Evolutionary conservation across 2,329 filamentous ascomycete species (phyloP).

Genomic region (Monilinia laxa): DNA sequence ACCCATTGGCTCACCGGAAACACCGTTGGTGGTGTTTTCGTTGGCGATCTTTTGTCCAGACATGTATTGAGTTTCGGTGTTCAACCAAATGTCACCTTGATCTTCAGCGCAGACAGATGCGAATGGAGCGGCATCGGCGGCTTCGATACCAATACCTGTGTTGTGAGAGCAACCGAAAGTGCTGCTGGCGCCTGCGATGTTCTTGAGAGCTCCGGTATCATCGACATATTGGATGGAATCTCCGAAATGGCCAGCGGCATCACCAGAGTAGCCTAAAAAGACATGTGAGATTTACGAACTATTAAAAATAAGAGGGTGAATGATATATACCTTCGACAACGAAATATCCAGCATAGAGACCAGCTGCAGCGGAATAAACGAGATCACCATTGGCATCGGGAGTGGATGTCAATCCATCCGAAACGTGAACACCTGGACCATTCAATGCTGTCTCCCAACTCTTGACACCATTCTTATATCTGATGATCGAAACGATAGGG

Average conservation of each 20-base stretch:
- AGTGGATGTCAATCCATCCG: constrained; percentile 46
- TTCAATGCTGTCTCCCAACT: constrained; percentile 60
- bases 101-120: constrained; percentile 52
- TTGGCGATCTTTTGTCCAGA: constrained; percentile 60
- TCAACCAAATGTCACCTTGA: constrained; percentile 63
- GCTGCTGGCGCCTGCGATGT: constrained; percentile 50
- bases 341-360: constrained; percentile 61
- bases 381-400: constrained; percentile 63
- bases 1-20: constrained; percentile 55
- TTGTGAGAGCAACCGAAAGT: constrained; percentile 64
- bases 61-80: constrained; percentile 60
- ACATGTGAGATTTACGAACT: neutral
- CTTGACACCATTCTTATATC: constrained; percentile 55
- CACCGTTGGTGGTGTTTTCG: constrained; percentile 61
- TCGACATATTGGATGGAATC: constrained; percentile 53
- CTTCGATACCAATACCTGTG: constrained; percentile 63
- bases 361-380: constrained; percentile 55
- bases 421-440: constrained; percentile 52
- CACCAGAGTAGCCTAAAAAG: constrained; percentile 50
- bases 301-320: neutral
- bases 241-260: constrained; percentile 56
- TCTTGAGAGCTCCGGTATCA: constrained; percentile 49
- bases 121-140: constrained; percentile 50
- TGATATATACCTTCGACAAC: constrained; percentile 51
- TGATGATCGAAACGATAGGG: constrained; percentile 58